A percentile compares a stretch with the other conserved stretches of the same genome.
phyloP scores from a whole-genome alignment of 2,329 filamentous ascomycete species.

The Hymenoscyphus linearis region DNA sequence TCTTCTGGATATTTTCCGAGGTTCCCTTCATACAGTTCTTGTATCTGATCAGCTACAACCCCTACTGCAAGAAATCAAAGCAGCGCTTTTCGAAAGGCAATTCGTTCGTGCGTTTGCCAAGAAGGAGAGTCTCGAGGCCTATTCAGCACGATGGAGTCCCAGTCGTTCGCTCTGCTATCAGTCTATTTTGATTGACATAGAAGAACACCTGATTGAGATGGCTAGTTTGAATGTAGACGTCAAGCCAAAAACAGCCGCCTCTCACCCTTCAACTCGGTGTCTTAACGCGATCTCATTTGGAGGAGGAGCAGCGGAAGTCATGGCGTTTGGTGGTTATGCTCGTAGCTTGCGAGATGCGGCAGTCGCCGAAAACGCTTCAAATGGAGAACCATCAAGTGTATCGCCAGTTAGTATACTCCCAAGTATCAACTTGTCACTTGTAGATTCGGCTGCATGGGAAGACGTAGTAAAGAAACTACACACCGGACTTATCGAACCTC shows the following conservation, averaged over 20 bases:
- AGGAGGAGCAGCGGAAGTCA: constrained; percentile 57
- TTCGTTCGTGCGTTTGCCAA: constrained; percentile 74
- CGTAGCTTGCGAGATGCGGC: constrained; percentile 32
- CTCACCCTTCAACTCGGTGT: neutral
- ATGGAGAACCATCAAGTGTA: constrained; percentile 7
- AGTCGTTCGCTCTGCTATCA: constrained; percentile 78
- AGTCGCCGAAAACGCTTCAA: neutral
- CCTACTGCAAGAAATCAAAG: constrained; percentile 76
- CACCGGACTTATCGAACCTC: constrained; percentile 47
- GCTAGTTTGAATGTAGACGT: neutral
- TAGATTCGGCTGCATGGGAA: constrained; percentile 81
- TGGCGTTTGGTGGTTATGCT: constrained; percentile 53
- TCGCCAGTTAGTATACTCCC: constrained; percentile 10
- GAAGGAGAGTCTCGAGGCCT: constrained; percentile 68
- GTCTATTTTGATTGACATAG: constrained; percentile 41
- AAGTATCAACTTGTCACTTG: constrained; percentile 47
- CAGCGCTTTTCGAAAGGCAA: constrained; percentile 78
- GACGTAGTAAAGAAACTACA: constrained; percentile 55
- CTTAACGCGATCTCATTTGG: constrained; percentile 26
- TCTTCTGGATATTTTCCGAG: constrained; percentile 67
- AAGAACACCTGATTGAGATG: constrained; percentile 16
- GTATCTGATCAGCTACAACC: constrained; percentile 42
- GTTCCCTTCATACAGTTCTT: constrained; percentile 53
- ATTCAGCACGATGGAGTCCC: constrained; percentile 88
- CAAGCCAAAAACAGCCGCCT: neutral